phyloP scores from a whole-genome alignment of 306 rosid species.

The Cicer pinnatifidum region DNA sequence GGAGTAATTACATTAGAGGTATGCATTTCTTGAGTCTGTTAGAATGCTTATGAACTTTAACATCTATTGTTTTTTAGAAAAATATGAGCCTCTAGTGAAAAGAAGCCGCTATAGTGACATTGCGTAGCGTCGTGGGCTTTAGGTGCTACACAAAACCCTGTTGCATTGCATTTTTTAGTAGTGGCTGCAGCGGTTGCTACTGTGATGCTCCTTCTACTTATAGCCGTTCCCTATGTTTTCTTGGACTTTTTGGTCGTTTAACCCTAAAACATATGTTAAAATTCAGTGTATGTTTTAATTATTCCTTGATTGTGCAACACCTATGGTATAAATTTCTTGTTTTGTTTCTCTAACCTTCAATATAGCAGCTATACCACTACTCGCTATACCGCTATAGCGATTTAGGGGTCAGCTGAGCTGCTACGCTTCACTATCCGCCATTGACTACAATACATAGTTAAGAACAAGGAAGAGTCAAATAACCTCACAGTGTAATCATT shows the following conservation, averaged over 20 bases:
- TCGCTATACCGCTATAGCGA: too few species aligned
- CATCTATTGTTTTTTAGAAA: constrained; percentile 19
- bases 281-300: too few species aligned
- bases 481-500: constrained; percentile 10
- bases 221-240: constrained; percentile 6
- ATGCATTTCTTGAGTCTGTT: constrained; percentile 42
- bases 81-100: background rate
- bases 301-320: too few species aligned
- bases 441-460: background rate
- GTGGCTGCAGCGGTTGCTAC: background rate
- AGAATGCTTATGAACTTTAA: constrained; percentile 31
- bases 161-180: background rate
- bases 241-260: background rate
- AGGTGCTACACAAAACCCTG: background rate
- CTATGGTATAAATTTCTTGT: too few species aligned
- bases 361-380: too few species aligned
- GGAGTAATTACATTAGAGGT: constrained; percentile 67
- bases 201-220: background rate
- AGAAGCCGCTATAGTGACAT: background rate
- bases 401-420: too few species aligned
- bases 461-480: constrained; percentile 15
- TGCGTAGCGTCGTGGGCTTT: background rate
- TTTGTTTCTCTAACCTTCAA: too few species aligned
- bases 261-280: background rate
- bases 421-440: too few species aligned